Base-by-base conservation (phyloP, 306 rosid genomes). In the Macrotyloma uniflorum region DNA sequence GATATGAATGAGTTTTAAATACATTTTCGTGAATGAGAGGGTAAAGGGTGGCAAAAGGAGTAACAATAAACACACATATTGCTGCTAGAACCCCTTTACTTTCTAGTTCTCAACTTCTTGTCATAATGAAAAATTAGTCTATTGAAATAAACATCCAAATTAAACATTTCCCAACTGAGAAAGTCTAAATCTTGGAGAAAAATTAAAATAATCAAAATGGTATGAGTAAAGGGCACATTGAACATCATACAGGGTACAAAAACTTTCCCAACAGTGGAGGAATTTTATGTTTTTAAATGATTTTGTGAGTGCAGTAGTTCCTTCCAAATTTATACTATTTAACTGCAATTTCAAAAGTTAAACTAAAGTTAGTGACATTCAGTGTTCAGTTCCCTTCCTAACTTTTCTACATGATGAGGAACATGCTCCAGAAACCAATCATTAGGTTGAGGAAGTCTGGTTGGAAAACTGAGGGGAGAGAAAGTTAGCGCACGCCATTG, bases 401-500 rank as follows among this genome's bases (percentile, higher is more conserved):
- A 35, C n/a, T 33, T 72, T 8, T 51, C 72, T 38, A 73, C 58
- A 74, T 74, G 74, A 83, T 59, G 67, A 33, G n/a, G 33, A 13
- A 69, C 75, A 67, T 47, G 74, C 57, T 78, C 67, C 75, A 65
- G 35, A 67, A 84, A 35, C 67, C 64, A 84, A 85, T 83, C 51
- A 79, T 78, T 78, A 55, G 74, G 22, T 42, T 28, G 71, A 43
- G 69, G 47, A 36, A 46, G 40, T 49, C 54, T 76, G 55, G 77
- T 50, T 77, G 78, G 80, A 47, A 77, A 77, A 14, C 67, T 57
- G 45, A 79, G 47, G 66, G 0, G 58, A 22, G 26, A 62, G 43
- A 62, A 62, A 62, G 68, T 14, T 57, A 78, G 72, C 55, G 83
- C 89, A 65, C 74, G 78, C 84, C 79, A 66, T 74, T 70, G 51